These are phyloP conservation scores for Purpureocillium lavendulum DNA, from an alignment of 2,329 filamentous ascomycete species.

Conservation along the genomic window DNA sequence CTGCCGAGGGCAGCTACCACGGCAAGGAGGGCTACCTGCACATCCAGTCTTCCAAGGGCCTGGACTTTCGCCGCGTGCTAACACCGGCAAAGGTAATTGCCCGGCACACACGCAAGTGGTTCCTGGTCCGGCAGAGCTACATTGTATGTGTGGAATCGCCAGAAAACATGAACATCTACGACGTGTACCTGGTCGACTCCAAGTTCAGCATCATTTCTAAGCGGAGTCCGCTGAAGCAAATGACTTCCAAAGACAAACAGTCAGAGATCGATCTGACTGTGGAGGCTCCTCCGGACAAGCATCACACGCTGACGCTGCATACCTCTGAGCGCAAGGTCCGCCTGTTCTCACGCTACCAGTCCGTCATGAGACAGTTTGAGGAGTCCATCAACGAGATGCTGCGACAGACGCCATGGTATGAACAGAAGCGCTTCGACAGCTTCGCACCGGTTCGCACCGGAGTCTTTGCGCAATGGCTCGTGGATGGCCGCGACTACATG, in stretches of 20 bases:
- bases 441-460: slow-evolving; percentile 83
- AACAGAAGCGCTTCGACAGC: slow-evolving; percentile 80
- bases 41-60: slow-evolving; percentile 82
- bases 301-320: slow-evolving; percentile 79
- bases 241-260: slow-evolving; percentile 52
- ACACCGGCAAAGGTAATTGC: slow-evolving; percentile 71
- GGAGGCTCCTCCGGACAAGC: slow-evolving; percentile 41
- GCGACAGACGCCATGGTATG: slow-evolving; percentile 72
- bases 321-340: slow-evolving; percentile 92
- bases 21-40: slow-evolving; percentile 93
- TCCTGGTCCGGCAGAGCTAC: slow-evolving; percentile 94
- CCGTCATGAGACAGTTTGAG: slow-evolving; percentile 84
- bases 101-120: slow-evolving; percentile 91
- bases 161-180: slow-evolving; percentile 97
- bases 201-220: slow-evolving; percentile 78
- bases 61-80: slow-evolving; percentile 76
- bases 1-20: slow-evolving; percentile 92
- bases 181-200: slow-evolving; percentile 93
- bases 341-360: slow-evolving; percentile 82
- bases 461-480: slow-evolving; percentile 91
- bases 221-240: slow-evolving; percentile 45
- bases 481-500: slow-evolving; percentile 97
- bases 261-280: slow-evolving; percentile 32
- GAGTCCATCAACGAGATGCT: slow-evolving; percentile 87
- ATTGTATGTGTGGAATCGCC: slow-evolving; percentile 97